Evolutionary conservation across 495 filamentous ascomycete genomes (phyloP).

Genomic region (Hypoxylon lenormandii): DNA sequence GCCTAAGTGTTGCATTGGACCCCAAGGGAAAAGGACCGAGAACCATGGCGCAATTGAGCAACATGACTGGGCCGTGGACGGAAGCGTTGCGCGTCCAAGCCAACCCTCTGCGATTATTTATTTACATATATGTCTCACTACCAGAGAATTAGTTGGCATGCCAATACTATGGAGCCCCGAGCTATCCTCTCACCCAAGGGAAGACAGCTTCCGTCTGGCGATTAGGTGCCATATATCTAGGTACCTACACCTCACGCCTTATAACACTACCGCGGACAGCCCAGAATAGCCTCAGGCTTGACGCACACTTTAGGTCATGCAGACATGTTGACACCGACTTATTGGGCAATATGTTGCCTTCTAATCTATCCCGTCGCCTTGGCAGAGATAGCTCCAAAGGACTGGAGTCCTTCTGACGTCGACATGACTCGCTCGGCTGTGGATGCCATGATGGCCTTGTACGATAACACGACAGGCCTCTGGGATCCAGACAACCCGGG

Average conservation of each 20-base stretch:
- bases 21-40: constrained; percentile 18
- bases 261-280: background rate
- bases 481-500: constrained; percentile 50
- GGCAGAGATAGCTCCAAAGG: background rate
- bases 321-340: constrained; percentile 22
- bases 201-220: constrained; percentile 1
- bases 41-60: background rate
- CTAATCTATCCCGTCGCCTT: constrained; percentile 4
- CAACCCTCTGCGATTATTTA: constrained; percentile 4
- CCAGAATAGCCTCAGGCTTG: background rate
- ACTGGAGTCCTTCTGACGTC: background rate
- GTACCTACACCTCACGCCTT: background rate
- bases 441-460: constrained; percentile 56
- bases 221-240: background rate
- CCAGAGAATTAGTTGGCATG: background rate
- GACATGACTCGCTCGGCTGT: constrained; percentile 47
- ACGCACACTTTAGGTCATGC: background rate
- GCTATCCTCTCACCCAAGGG: background rate
- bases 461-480: constrained; percentile 50
- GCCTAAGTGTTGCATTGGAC: constrained; percentile 40
- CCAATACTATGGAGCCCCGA: constrained; percentile 3
- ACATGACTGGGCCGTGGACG: constrained; percentile 5
- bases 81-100: constrained; percentile 15
- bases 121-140: background rate
- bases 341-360: constrained; percentile 24